Evolutionary conservation across 2,329 filamentous ascomycete genomes (phyloP), one percentile per base, ranked within the genome.

Genomic region (Dactylellina leptospora): DNA sequence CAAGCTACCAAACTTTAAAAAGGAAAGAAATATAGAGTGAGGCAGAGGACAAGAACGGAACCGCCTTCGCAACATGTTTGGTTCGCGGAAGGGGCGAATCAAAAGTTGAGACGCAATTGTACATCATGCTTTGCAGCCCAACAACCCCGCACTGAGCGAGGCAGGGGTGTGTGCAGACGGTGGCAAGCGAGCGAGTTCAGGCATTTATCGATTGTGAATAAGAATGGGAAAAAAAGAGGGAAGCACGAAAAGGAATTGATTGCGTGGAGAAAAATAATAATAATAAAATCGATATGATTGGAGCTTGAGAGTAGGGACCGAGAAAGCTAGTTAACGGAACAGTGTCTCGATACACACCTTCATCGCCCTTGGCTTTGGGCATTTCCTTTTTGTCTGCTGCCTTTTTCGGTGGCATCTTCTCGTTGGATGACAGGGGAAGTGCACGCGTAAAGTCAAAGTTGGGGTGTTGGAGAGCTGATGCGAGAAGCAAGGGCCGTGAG

Each of bases 151-250:
- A 68, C 62, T 60, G 36, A 60, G 36, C 55, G 44, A 47, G 54
- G 51, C 58, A 62, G 66, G 66, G 66, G 30, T 62, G 47, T 18
- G n/a, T 42, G 40, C 44, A 56, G 66, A 51, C 30, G 64, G 44
- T 61, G 64, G 66, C 66, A 63, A 71, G 66, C 66, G 59, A 71
- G 66, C 66, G 56, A 70, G 63, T 54, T 60, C 47, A 64, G 42
- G 50, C 60, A 64, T 63, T 47, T 50, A 56, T 55, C 40, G 50
- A 64, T 50, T 50, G 28, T 28, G 48, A 47, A 20, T 53, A 6
- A 16, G 9, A 23, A n/a, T n/a, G n/a, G n/a, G n/a, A n/a, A n/a
- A n/a, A n/a, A 25, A 18, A 11, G 20, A 11, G 40, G 8, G 45
- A 25, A 28, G 45, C 22, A 13, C 11, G 23, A 23, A 4, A 28